Conservation (phyloP, 441 rosid genomes). For the Macaranga tanarius region DNA sequence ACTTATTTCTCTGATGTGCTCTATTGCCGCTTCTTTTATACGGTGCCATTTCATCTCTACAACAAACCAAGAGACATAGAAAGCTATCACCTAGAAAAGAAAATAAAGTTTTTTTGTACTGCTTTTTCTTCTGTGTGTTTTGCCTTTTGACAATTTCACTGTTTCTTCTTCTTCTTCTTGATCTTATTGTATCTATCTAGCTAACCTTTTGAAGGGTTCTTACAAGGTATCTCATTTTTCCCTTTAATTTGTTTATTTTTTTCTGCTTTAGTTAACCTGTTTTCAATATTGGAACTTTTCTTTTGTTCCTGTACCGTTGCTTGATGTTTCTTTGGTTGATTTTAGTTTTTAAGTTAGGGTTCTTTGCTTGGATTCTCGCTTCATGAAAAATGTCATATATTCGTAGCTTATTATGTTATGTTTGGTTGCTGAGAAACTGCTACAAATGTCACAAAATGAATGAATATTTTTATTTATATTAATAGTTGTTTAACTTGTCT, state of each 20-base stretch:
- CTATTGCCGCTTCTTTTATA: not conserved
- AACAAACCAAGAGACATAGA: not conserved
- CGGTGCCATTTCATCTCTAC: not conserved
- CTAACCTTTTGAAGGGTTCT: slow-evolving; percentile 16
- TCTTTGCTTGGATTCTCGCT: not conserved
- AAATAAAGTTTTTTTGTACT: no score
- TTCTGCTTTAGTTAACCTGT: not conserved
- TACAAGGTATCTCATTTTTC: slow-evolving; percentile 28
- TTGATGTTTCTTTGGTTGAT: not conserved
- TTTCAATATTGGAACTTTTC: not conserved
- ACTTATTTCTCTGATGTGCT: no score
- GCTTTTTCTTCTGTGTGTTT: not conserved
- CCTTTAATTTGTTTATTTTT: slow-evolving; percentile 3
- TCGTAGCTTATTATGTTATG: not conserved
- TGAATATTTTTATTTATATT: no score
- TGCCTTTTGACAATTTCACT: slow-evolving; percentile 6
- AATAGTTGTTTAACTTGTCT: not conserved
- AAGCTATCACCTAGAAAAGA: no score
- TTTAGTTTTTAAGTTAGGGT: not conserved
- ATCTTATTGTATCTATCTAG: not conserved
- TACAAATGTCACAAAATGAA: not conserved
- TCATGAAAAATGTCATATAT: not conserved
- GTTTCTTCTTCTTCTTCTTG: no score
- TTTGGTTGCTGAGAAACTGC: slow-evolving; percentile 19
- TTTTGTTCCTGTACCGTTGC: not conserved